Base-by-base conservation (phyloP, 2,329 filamentous ascomycete genomes). In the Aspergillus intermedius region DNA sequence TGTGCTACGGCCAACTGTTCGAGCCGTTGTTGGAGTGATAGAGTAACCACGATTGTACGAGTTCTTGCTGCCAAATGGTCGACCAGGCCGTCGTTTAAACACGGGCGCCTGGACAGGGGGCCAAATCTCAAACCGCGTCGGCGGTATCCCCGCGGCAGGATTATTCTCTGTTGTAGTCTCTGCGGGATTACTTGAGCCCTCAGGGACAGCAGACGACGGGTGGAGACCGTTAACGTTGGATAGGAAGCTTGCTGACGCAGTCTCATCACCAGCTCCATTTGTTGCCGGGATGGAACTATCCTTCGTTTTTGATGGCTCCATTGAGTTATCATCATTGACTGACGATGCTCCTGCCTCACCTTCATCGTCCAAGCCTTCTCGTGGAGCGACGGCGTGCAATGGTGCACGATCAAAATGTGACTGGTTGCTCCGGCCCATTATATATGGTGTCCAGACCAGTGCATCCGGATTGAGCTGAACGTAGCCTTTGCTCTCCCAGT, bases 401-500 rank as follows among this genome's bases (percentile, higher is more conserved):
- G 88, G 88, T 5, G 84, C 87, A 44, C 90, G 80, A 62, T 95
- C 89, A 59, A 93, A 91, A 60, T 88, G 87, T 3, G 85, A 86
- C 32, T 86, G 82, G 57, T 87, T 91, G 66, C 81, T 86, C 42
- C 89, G 83, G 22, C 93, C 91, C 90, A 96, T 97, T 39, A 97
- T 84, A 65, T 95, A 98, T 0, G 93, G 93, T 12, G 91, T 96
- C 93, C 93, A 98, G 9, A 91, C 86, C 22, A 98, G 77, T 15
- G 83, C 83, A 41, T 86, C 82, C 0, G 87, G 82, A 56, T 93
- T 87, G 32, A 98, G 80, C 59, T 83, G 86, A 19, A 95, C 87
- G 57, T 95, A 94, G 8, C 86, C 84, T 64, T 96, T 96, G 44
- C 80, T 78, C 62, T 95, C 88, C 81, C 91, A 95, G 55, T 91